phyloP scores from a whole-genome alignment of 208 protist genomes.

The Herpetomonas samuelpessoai region DNA sequence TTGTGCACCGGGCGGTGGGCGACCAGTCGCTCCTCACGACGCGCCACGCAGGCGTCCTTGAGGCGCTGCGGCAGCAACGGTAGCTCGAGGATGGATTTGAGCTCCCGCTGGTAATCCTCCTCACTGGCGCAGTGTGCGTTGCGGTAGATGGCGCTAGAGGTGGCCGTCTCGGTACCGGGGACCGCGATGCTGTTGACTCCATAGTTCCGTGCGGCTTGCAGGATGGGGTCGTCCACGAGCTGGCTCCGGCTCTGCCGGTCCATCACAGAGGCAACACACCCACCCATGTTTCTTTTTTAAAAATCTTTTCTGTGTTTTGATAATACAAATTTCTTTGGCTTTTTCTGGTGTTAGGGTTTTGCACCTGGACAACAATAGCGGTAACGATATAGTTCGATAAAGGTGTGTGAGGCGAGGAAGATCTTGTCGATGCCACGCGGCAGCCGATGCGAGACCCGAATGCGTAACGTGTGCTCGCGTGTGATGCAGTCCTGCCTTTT shows the following conservation, averaged over 20 bases:
- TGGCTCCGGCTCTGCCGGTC: conserved; percentile 21
- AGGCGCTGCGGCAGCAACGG: conserved; percentile 18
- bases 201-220: conserved; percentile 4
- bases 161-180: conserved; percentile 22
- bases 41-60: conserved; percentile 10
- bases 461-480: too few species aligned
- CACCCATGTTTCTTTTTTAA: conserved; percentile 41
- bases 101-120: conserved; percentile 12
- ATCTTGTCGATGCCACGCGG: too few species aligned
- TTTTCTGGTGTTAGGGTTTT: too few species aligned
- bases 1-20: conserved; percentile 35
- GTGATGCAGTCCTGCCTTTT: too few species aligned
- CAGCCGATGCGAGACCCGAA: too few species aligned
- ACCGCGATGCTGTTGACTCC: conserved; percentile 11
- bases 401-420: too few species aligned
- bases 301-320: too few species aligned
- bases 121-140: conserved; percentile 2
- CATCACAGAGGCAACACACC: conserved; percentile 41
- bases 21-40: conserved; percentile 13
- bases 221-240: conserved; percentile 12
- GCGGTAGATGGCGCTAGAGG: conserved; percentile 21
- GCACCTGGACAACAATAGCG: too few species aligned
- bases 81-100: conserved; percentile 10
- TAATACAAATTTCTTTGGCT: too few species aligned
- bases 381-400: too few species aligned